A percentile compares a stretch with the other conserved stretches of the same genome.
Conservation (phyloP, 306 rosid genomes). For the Lagenaria siceraria region DNA sequence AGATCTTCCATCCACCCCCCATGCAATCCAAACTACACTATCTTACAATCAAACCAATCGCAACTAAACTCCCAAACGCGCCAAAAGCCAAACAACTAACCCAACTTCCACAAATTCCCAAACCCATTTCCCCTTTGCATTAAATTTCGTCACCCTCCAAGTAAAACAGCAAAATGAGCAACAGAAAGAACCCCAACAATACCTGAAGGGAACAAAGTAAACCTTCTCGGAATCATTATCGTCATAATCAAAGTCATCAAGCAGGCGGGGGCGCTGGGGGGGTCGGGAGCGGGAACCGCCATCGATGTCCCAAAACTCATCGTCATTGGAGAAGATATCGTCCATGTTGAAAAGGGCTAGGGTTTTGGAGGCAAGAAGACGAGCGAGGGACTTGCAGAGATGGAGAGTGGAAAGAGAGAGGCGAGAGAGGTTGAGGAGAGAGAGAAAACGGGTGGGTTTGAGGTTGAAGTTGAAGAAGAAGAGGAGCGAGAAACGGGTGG, state of each 20-base stretch:
- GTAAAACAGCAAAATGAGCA: not conserved
- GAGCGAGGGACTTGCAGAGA: constrained; percentile 49
- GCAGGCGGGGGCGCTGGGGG: constrained; percentile 38
- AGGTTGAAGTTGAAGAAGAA: constrained; percentile 17
- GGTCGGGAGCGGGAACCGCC: constrained; percentile 18
- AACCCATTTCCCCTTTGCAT: not conserved
- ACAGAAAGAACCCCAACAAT: not conserved
- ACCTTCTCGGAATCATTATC: constrained; percentile 20
- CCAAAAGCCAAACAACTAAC: not conserved
- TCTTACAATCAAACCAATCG: not conserved
- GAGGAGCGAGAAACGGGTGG: constrained; percentile 34
- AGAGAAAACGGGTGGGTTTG: constrained; percentile 43
- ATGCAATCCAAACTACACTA: not conserved
- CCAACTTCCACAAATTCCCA: not conserved
- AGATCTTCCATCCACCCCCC: not conserved
- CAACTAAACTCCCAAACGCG: not conserved
- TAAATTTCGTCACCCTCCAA: not conserved
- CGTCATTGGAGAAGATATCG: constrained; percentile 13
- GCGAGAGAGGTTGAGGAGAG: constrained; percentile 16
- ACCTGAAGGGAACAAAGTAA: constrained; percentile 61
- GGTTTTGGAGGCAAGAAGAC: constrained; percentile 44
- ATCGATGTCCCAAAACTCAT: constrained; percentile 37
- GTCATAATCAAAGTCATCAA: constrained; percentile 26
- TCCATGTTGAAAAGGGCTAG: constrained; percentile 54
- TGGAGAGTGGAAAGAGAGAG: constrained; percentile 45